A percentile compares a stretch with the other conserved stretches of the same genome.
These are phyloP conservation scores for Rhizopogon rudus DNA, from an alignment of 768 basidiomycete species.

Conservation along the genomic window DNA sequence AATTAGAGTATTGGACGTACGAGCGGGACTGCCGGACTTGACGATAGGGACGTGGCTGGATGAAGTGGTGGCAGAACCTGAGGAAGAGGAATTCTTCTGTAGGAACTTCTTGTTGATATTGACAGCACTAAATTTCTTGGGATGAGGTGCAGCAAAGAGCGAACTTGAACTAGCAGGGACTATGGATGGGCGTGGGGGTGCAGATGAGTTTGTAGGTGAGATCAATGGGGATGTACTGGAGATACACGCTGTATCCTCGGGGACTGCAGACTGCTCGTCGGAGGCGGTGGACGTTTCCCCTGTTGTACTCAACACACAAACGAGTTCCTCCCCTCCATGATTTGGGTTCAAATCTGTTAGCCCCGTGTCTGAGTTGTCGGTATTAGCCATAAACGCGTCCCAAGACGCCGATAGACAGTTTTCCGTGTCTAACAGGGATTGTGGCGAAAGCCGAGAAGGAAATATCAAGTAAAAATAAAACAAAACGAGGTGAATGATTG, in stretches of 20 bases:
- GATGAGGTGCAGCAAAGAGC: conserved; percentile 39
- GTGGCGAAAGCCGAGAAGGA: conserved; percentile 8
- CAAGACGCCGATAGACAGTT: conserved; percentile 43
- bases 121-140: conserved; percentile 84
- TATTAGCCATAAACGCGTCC: conserved; percentile 81
- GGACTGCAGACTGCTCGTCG: conserved; percentile 13
- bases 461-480: conserved; percentile 1
- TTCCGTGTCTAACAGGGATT: conserved; percentile 3
- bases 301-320: conserved; percentile 4
- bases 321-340: conserved; percentile 12
- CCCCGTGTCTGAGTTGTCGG: conserved; percentile 43
- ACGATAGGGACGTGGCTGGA: conserved; percentile 33
- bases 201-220: conserved; percentile 13
- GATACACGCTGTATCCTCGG: conserved; percentile 8
- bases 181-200: conserved; percentile 5
- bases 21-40: conserved; percentile 48
- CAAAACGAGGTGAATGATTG: neutral
- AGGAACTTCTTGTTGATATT: conserved; percentile 97
- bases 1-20: conserved; percentile 34
- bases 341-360: conserved; percentile 34
- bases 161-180: conserved; percentile 10
- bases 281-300: conserved; percentile 6
- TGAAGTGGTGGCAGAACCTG: conserved; percentile 40
- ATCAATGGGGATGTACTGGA: conserved; percentile 8
- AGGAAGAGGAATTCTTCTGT: conserved; percentile 74